Percentiles rank a stretch among this genome's conserved stretches.
Conservation (phyloP, 2,329 filamentous ascomycete species). For the Arthrobotrys entomopaga region DNA sequence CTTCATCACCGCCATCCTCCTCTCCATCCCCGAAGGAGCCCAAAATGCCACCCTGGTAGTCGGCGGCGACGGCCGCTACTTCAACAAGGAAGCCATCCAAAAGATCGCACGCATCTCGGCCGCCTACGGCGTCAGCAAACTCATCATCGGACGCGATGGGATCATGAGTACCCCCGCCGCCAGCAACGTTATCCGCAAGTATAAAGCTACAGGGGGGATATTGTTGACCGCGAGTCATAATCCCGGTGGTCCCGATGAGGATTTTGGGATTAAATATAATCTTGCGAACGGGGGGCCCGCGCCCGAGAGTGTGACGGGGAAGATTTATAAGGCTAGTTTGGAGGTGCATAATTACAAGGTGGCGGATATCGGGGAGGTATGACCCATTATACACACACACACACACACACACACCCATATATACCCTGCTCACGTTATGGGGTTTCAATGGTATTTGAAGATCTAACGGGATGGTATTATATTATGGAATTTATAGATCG, state of each 20-base stretch:
- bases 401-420: too few species aligned
- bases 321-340: slow-evolving; percentile 94
- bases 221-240: slow-evolving; percentile 97
- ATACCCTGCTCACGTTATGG: too few species aligned
- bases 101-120: slow-evolving; percentile 96
- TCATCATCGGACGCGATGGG: slow-evolving; percentile 93
- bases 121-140: slow-evolving; percentile 98
- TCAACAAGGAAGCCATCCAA: slow-evolving; percentile 96
- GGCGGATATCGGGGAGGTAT: slow-evolving; percentile 80
- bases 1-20: slow-evolving; percentile 91
- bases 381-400: slow-evolving; percentile 13
- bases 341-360: slow-evolving; percentile 91
- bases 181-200: slow-evolving; percentile 93
- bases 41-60: slow-evolving; percentile 92
- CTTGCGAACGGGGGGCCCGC: slow-evolving; percentile 94
- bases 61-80: slow-evolving; percentile 95
- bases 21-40: slow-evolving; percentile 94
- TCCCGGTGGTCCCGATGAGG: slow-evolving; percentile 90
- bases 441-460: not conserved
- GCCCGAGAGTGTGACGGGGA: slow-evolving; percentile 96
- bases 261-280: slow-evolving; percentile 99
- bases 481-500: slow-evolving; percentile 61
- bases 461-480: not conserved
- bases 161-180: slow-evolving; percentile 97
- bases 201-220: slow-evolving; percentile 95